phyloP scores from a whole-genome alignment of 2,329 filamentous ascomycete species.

The Arthrobotrys pseudoclavata region DNA sequence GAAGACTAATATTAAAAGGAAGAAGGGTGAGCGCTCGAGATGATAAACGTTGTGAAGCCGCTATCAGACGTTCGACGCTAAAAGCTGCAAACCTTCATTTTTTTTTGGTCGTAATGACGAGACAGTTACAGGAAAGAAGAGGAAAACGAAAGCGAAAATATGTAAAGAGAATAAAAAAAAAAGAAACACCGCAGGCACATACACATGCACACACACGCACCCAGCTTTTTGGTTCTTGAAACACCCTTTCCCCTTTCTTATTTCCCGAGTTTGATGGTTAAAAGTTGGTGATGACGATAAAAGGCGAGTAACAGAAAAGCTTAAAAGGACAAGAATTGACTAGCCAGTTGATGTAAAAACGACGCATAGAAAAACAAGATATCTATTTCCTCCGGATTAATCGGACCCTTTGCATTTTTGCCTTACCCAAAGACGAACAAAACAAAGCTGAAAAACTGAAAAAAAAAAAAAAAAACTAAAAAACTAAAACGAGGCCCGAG shows the following conservation, averaged over 20 bases:
- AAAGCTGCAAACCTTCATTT: not conserved
- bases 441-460: not conserved
- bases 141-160: not conserved
- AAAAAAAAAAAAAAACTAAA: not conserved
- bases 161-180: not conserved
- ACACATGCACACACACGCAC: not conserved
- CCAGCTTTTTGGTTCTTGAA: not conserved
- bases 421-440: not conserved
- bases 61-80: too few species aligned
- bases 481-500: constrained; percentile 14
- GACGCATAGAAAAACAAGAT: not conserved
- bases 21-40: too few species aligned
- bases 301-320: not conserved
- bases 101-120: not conserved
- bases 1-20: too few species aligned
- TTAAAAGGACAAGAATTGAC: not conserved
- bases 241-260: not conserved
- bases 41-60: too few species aligned
- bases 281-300: not conserved
- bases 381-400: constrained; percentile 5
- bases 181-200: not conserved
- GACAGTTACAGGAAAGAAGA: not conserved
- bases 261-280: not conserved
- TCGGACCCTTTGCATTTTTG: not conserved
- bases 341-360: not conserved